Conservation (phyloP, 345 rosid genomes). For the Laguncularia racemosa region DNA sequence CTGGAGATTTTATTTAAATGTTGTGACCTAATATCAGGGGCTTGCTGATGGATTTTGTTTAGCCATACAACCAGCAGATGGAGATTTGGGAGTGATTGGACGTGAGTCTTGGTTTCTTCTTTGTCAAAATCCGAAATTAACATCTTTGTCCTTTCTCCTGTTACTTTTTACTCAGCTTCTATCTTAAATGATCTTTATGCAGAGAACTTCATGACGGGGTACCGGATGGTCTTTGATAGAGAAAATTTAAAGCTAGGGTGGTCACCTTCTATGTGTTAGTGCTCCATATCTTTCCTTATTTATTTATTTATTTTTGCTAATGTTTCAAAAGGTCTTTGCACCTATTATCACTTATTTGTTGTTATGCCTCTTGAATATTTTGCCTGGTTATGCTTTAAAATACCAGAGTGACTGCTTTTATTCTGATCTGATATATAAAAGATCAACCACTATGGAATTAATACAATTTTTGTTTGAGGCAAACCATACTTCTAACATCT, state of each 20-base stretch:
- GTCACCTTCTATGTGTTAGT: constrained; percentile 80
- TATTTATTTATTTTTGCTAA: background rate
- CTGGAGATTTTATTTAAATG: no score
- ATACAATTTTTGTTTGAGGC: no score
- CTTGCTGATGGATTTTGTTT: constrained; percentile 65
- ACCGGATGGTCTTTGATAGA: constrained; percentile 70
- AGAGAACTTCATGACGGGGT: constrained; percentile 86
- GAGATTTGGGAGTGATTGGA: constrained; percentile 58
- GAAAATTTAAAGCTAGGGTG: constrained; percentile 79
- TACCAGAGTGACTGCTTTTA: no score
- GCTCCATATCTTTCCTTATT: background rate
- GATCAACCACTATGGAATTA: no score
- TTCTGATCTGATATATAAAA: no score
- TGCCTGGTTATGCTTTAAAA: no score
- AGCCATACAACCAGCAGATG: constrained; percentile 58
- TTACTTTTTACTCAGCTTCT: background rate
- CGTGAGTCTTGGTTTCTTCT: constrained; percentile 33
- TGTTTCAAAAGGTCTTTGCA: background rate
- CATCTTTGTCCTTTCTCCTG: no score
- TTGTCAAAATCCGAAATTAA: background rate
- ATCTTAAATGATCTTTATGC: constrained; percentile 15
- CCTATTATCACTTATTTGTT: background rate
- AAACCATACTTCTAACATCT: no score
- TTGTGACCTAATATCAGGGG: background rate
- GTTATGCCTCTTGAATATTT: no score